phyloP scores from a whole-genome alignment of 345 rosid genomes.

The Melaleuca alternifolia region DNA sequence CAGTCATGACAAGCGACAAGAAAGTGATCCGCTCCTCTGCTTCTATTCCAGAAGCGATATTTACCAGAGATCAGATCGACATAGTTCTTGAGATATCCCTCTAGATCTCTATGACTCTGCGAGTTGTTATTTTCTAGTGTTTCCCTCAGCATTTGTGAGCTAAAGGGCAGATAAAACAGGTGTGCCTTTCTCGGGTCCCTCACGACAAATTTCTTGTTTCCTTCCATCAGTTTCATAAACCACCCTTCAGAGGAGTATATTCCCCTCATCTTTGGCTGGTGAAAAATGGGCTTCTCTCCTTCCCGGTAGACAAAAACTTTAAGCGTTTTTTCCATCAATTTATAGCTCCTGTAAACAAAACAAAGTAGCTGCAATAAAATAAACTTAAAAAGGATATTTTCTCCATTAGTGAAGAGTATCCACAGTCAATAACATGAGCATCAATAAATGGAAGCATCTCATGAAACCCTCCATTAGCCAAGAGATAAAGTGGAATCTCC shows the following conservation, averaged over 20 bases:
- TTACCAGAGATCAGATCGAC: constrained; percentile 42
- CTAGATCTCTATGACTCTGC: constrained; percentile 22
- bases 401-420: not conserved
- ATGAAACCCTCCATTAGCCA: not conserved
- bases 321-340: constrained; percentile 65
- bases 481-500: not conserved
- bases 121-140: constrained; percentile 25
- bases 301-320: constrained; percentile 74
- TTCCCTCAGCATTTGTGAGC: constrained; percentile 43
- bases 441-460: not conserved
- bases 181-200: constrained; percentile 78
- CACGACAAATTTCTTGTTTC: constrained; percentile 58
- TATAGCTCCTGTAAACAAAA: constrained; percentile 54
- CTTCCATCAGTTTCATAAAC: constrained; percentile 86
- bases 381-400: not conserved
- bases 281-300: constrained; percentile 80
- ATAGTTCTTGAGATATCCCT: constrained; percentile 40
- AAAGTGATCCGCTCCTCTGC: constrained; percentile 79
- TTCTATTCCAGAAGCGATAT: constrained; percentile 81
- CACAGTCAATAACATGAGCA: not conserved
- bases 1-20: constrained; percentile 95
- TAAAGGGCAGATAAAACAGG: constrained; percentile 77
- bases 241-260: constrained; percentile 93
- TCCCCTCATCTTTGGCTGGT: constrained; percentile 57
- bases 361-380: not conserved